Percentiles rank a stretch among this genome's conserved stretches.
Evolutionary conservation across 2,329 filamentous ascomycete species (phyloP).

Genomic region (Aschersonia sp.): DNA sequence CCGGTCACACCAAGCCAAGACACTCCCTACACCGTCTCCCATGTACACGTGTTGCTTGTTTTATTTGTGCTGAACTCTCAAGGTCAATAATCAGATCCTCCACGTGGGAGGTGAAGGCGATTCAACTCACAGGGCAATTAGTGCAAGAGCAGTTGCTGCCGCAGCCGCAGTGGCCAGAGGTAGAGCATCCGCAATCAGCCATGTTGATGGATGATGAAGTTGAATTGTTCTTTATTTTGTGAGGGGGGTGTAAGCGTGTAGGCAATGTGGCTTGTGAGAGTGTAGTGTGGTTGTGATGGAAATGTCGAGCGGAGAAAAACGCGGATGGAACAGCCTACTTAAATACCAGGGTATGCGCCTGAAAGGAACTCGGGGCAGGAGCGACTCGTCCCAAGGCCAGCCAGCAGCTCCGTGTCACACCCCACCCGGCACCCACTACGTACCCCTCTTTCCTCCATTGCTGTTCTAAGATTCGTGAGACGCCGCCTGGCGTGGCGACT

Average conservation of each 20-base stretch:
- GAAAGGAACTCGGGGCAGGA: too few species aligned
- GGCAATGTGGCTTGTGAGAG: too few species aligned
- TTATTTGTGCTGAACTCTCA: background rate
- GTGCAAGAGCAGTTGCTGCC: constrained; percentile 26
- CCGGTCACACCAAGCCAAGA: too few species aligned
- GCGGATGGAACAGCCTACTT: too few species aligned
- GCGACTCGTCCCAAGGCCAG: background rate
- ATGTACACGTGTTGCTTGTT: too few species aligned
- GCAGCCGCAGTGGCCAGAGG: constrained; percentile 26
- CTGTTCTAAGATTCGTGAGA: background rate
- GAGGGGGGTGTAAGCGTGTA: too few species aligned
- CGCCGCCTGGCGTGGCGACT: background rate
- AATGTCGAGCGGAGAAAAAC: too few species aligned
- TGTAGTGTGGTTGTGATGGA: too few species aligned
- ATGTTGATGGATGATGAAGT: constrained; percentile 15
- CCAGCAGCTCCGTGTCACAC: background rate
- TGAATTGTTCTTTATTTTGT: constrained; percentile 3
- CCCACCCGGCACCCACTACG: too few species aligned
- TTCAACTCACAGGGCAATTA: constrained; percentile 25
- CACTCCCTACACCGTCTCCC: too few species aligned
- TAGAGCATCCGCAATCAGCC: constrained; percentile 26
- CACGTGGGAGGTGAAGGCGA: background rate
- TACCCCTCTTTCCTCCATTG: background rate
- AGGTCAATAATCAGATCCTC: background rate
- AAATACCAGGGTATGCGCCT: too few species aligned